Conservation (phyloP, 169 alveolate species). For the Plasmodium blacklocki region DNA sequence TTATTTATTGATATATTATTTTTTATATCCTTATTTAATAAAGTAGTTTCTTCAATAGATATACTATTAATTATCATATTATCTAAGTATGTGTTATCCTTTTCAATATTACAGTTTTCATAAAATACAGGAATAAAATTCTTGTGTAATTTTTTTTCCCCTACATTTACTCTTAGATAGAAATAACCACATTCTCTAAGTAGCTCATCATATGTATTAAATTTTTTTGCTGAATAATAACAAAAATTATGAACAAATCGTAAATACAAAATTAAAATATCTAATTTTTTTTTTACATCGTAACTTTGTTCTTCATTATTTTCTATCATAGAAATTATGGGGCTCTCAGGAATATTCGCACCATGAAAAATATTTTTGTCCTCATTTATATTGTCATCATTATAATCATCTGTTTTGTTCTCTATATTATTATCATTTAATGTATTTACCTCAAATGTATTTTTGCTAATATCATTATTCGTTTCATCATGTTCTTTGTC, state of each 20-base stretch:
- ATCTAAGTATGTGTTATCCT: constrained; percentile 3
- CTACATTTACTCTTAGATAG: constrained; percentile 48
- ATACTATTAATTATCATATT: background rate
- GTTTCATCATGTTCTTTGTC: constrained; percentile 4
- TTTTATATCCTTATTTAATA: background rate
- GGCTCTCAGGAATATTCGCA: constrained; percentile 12
- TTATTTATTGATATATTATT: background rate
- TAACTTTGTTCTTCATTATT: constrained; percentile 10
- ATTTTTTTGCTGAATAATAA: constrained; percentile 70
- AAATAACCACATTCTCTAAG: constrained; percentile 74
- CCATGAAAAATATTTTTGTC: background rate
- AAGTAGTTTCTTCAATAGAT: background rate
- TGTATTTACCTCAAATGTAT: background rate
- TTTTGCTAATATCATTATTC: background rate
- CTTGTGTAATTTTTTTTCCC: constrained; percentile 10
- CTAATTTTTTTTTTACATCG: constrained; percentile 23
- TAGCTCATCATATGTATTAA: constrained; percentile 69
- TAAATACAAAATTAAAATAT: constrained; percentile 40
- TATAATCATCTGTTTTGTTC: background rate
- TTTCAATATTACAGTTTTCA: constrained; percentile 53
- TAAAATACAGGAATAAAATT: constrained; percentile 56
- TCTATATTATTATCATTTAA: background rate
- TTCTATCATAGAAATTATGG: constrained; percentile 34
- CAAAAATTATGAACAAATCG: constrained; percentile 73
- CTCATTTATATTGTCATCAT: constrained; percentile 3